These are phyloP conservation scores for Acorus calamus DNA, from an alignment of 106 monocot species.

Conservation along the genomic window DNA sequence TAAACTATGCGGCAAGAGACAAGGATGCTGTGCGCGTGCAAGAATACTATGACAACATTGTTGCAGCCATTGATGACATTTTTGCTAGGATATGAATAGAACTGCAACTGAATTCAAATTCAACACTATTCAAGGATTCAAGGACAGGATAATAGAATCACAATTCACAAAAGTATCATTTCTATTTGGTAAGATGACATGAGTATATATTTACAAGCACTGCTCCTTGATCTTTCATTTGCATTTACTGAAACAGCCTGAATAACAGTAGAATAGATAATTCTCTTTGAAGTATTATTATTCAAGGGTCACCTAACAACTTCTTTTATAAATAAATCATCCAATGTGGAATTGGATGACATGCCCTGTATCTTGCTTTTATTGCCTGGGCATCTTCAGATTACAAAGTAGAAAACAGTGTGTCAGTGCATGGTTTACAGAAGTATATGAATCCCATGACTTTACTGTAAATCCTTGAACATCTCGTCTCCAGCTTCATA, in stretches of 20 bases:
- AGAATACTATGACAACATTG: conserved; percentile 32
- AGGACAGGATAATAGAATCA: neutral
- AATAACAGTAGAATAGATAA: too few relatives aligned
- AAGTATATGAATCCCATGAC: conserved; percentile 1
- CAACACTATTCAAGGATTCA: neutral
- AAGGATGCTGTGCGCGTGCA: conserved; percentile 27
- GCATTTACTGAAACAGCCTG: too few relatives aligned
- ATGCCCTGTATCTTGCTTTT: neutral
- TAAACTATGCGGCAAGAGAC: conserved; percentile 51
- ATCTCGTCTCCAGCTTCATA: conserved; percentile 23
- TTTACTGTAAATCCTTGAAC: conserved; percentile 8
- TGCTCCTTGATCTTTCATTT: too few relatives aligned
- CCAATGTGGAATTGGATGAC: neutral
- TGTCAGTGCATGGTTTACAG: neutral
- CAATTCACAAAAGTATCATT: conserved; percentile 2
- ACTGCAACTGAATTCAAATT: neutral
- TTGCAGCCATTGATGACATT: conserved; percentile 19
- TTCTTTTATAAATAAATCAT: neutral
- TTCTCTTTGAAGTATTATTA: neutral
- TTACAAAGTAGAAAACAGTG: too few relatives aligned
- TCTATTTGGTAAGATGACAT: neutral
- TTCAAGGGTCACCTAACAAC: neutral
- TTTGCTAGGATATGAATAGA: conserved; percentile 15
- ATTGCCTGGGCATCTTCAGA: neutral
- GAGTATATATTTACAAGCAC: neutral